Conservation (phyloP, 73 alveolate genomes). For the Symbiodinium natans region DNA sequence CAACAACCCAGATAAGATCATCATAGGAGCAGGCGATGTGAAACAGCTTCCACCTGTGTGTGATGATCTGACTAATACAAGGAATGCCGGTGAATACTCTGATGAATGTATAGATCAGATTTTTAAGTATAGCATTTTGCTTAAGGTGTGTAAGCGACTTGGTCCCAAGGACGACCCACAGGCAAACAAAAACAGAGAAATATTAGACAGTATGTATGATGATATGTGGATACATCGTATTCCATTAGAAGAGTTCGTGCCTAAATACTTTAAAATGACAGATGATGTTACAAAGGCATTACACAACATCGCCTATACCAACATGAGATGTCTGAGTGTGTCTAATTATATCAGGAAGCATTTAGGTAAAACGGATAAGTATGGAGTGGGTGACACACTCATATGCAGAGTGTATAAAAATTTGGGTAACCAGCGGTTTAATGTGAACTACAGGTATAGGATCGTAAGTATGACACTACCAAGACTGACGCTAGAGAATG, state of each 20-base stretch:
- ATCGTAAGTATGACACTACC: neutral
- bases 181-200: neutral
- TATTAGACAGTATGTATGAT: neutral
- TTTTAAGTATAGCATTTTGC: neutral
- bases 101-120: neutral
- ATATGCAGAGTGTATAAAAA: neutral
- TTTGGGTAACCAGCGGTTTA: neutral
- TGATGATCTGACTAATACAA: neutral
- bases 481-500: too few species aligned
- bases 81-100: neutral
- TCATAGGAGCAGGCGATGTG: slow-evolving; percentile 20
- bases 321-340: neutral
- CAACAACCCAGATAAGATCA: neutral
- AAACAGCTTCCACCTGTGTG: neutral
- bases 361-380: neutral
- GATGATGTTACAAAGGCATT: neutral
- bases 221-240: neutral
- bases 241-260: neutral
- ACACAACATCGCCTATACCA: neutral
- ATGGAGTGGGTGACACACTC: neutral
- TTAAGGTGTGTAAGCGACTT: neutral
- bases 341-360: neutral
- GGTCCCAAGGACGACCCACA: neutral
- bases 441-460: neutral
- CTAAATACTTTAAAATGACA: neutral